phyloP scores from a whole-genome alignment of 2,329 filamentous ascomycete genomes.

The Fusarium subglutinans region DNA sequence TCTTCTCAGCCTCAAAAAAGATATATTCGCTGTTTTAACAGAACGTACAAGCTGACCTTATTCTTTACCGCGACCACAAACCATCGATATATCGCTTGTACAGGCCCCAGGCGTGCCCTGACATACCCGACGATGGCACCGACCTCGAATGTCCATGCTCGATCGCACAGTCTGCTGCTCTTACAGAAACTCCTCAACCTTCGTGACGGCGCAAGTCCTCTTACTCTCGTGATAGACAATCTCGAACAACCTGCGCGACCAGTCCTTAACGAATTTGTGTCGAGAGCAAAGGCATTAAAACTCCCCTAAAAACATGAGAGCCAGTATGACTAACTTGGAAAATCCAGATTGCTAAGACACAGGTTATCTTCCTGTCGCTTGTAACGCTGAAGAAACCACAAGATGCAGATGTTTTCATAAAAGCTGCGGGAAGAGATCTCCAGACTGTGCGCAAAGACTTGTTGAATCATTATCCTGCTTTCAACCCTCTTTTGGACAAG shows the following conservation, averaged over 20 bases:
- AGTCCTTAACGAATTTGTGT: slow-evolving; percentile 77
- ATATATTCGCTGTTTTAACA: background rate
- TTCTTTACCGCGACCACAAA: too few relatives aligned
- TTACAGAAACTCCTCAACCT: slow-evolving; percentile 84
- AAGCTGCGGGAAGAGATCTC: slow-evolving; percentile 67
- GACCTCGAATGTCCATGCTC: slow-evolving; percentile 69
- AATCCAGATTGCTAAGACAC: slow-evolving; percentile 67
- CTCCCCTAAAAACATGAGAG: background rate
- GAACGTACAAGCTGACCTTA: background rate
- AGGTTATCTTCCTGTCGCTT: slow-evolving; percentile 81
- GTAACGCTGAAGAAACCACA: slow-evolving; percentile 73
- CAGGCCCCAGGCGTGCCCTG: background rate
- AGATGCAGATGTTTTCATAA: slow-evolving; percentile 74
- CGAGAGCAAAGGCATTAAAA: slow-evolving; percentile 73
- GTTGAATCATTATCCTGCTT: slow-evolving; percentile 56
- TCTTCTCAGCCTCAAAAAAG: background rate
- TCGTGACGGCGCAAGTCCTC: slow-evolving; percentile 81
- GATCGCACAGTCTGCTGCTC: slow-evolving; percentile 85
- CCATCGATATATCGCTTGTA: background rate
- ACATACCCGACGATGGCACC: slow-evolving; percentile 59
- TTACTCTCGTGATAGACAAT: slow-evolving; percentile 86
- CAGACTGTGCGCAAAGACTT: slow-evolving; percentile 69
- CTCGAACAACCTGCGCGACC: slow-evolving; percentile 82
- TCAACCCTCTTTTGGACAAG: slow-evolving; percentile 50
- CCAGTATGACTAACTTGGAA: background rate